phyloP scores from a whole-genome alignment of 129 eudicot genomes.

The Flaveria linearis region DNA sequence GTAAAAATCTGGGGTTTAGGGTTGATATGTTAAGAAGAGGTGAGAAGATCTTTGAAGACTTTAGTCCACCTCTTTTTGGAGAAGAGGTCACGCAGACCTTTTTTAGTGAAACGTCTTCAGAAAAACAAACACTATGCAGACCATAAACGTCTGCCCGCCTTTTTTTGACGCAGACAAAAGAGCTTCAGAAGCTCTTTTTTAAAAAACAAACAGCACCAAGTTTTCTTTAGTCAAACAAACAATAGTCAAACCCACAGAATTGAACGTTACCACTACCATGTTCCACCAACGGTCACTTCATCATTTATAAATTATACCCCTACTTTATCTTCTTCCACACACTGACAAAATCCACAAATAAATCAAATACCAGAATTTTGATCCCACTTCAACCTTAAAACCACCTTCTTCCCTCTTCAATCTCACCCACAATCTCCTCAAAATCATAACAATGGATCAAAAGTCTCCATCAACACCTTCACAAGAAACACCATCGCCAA shows the following conservation, averaged over 20 bases:
- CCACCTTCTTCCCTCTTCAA: background rate
- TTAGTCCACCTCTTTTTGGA: no score
- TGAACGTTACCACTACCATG: constrained; percentile 21
- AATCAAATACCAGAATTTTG: background rate
- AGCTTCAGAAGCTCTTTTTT: no score
- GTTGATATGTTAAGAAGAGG: no score
- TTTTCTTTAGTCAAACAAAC: background rate
- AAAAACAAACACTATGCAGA: no score
- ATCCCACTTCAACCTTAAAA: constrained; percentile 21
- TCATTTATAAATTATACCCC: no score
- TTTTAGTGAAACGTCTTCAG: no score
- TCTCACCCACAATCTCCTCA: constrained; percentile 10
- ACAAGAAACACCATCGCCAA: constrained; percentile 11
- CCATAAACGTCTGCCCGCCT: no score
- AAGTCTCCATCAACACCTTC: constrained; percentile 22
- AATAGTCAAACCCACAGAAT: constrained; percentile 26
- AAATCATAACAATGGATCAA: constrained; percentile 32
- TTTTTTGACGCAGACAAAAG: no score
- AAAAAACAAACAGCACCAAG: no score
- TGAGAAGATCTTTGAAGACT: no score
- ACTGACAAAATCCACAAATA: constrained; percentile 20
- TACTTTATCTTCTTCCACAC: constrained; percentile 23
- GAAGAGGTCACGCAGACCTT: no score
- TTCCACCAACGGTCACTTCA: constrained; percentile 25
- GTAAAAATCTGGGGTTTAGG: no score